Evolutionary conservation across 495 filamentous ascomycete genomes (phyloP), one percentile per base, ranked within the genome.

Genomic region (Arthonia radiata): DNA sequence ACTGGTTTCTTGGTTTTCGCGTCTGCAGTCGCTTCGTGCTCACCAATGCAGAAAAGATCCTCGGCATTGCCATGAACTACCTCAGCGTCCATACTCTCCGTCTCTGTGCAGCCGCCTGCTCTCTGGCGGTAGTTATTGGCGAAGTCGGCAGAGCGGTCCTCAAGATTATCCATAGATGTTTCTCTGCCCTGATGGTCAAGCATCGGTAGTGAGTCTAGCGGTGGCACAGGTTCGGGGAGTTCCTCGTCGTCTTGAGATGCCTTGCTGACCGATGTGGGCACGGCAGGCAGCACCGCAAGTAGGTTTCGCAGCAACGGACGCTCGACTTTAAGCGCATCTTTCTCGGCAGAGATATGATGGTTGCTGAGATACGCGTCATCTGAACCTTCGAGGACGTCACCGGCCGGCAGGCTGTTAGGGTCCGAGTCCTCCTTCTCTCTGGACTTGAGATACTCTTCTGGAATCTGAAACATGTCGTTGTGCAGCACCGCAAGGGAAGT

Each of bases 401-500:
- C n/a, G n/a, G n/a, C n/a, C n/a, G n/a, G n/a, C n/a, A n/a, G n/a
- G n/a, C n/a, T n/a, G n/a, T n/a, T n/a, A n/a, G n/a, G n/a, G n/a
- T n/a, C n/a, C n/a, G n/a, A n/a, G n/a, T n/a, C n/a, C n/a, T n/a
- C n/a, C n/a, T n/a, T n/a, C n/a, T n/a, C n/a, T n/a, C n/a, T n/a
- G n/a, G n/a, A n/a, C n/a, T n/a, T n/a, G n/a, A n/a, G n/a, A n/a
- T n/a, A n/a, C n/a, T 86, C 78, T 43, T 86, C 76, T 0, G 76
- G 75, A 0, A 54, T 33, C 14, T 63, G 57, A 34, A 64, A 69
- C 5, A 81, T 48, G 28, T 91, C 80, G 35, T 55, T 61, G 42
- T 91, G 78, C 2, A 83, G 44, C 6, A 62, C 71, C 4, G 57
- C 71, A 8, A 89, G 34, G 5, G 58, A 41, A 26, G 51, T 46